Percentiles rank a stretch among this genome's conserved stretches.
phyloP scores from a whole-genome alignment of 2,329 filamentous ascomycete genomes.

The Stagonosporopsis chrysanthemi region DNA sequence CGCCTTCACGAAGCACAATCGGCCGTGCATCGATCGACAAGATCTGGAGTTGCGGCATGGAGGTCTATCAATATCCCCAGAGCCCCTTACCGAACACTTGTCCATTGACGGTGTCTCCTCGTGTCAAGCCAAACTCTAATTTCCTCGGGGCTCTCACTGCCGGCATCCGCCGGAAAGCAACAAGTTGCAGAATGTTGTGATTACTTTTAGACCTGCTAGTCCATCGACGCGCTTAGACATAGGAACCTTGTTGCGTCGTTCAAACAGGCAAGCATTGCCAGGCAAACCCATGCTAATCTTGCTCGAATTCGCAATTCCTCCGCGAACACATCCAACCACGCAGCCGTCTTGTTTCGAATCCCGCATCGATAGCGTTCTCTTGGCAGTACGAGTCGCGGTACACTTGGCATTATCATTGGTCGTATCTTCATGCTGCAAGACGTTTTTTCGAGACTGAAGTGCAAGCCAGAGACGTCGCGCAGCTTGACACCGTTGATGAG shows the following conservation, averaged over 20 bases:
- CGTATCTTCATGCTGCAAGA: not conserved
- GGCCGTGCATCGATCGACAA: constrained; percentile 9
- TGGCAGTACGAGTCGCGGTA: not conserved
- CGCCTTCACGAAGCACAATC: constrained; percentile 6
- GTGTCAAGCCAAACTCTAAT: not conserved
- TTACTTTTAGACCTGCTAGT: not conserved
- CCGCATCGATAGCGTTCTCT: not conserved
- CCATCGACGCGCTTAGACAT: not conserved
- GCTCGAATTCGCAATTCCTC: constrained; percentile 1
- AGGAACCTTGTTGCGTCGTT: not conserved
- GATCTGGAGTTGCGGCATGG: constrained; percentile 17
- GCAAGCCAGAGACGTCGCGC: not conserved
- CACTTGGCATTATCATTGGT: not conserved
- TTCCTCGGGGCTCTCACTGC: not conserved
- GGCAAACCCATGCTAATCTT: not conserved
- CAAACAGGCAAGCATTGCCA: not conserved
- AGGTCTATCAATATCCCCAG: not conserved
- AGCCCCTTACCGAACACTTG: not conserved
- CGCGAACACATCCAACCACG: not conserved
- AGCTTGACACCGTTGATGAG: not conserved
- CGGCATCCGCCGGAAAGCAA: not conserved
- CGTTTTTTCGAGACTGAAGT: not conserved
- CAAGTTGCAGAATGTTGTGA: not conserved
- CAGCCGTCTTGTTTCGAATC: not conserved
- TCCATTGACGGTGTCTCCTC: not conserved